Evolutionary conservation across 1,139 yeast species (phyloP).

Genomic region (Yamadazyma aaseri): DNA sequence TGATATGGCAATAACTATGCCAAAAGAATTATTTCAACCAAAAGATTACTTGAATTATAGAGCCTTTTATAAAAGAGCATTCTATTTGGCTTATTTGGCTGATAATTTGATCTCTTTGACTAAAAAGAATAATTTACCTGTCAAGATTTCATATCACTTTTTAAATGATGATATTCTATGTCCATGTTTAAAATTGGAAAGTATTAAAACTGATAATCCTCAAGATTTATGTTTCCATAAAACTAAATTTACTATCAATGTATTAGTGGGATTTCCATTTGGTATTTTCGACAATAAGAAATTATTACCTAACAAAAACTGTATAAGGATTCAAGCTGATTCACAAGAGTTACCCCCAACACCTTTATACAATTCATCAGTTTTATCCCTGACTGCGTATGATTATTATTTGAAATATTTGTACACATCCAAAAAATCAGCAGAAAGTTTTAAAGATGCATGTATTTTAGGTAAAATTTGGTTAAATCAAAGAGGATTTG

Average conservation of each 20-base stretch:
- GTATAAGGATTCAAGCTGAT: conserved; percentile 66
- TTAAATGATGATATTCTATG: conserved; percentile 65
- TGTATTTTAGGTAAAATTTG: conserved; percentile 84
- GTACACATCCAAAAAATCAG: conserved; percentile 70
- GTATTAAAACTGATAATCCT: conserved; percentile 47
- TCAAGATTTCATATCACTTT: conserved; percentile 57
- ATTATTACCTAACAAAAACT: conserved; percentile 73
- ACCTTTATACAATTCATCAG: conserved; percentile 79
- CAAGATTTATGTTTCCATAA: conserved; percentile 57
- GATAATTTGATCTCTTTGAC: conserved; percentile 57
- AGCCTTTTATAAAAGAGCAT: conserved; percentile 86
- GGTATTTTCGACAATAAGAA: conserved; percentile 73
- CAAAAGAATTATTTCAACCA: conserved; percentile 66
- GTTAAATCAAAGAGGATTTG: conserved; percentile 83
- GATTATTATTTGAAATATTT: conserved; percentile 71
- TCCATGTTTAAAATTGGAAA: conserved; percentile 59
- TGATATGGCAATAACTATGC: conserved; percentile 84
- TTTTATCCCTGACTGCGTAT: conserved; percentile 67
- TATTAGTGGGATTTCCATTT: conserved; percentile 71
- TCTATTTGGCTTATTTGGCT: conserved; percentile 76
- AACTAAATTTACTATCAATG: conserved; percentile 68
- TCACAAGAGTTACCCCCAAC: conserved; percentile 64
- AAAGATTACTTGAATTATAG: conserved; percentile 91
- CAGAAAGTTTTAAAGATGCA: conserved; percentile 88
- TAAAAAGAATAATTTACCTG: conserved; percentile 52